Base-by-base conservation (phyloP, 257 asterid species). In the Echites panduratus region DNA sequence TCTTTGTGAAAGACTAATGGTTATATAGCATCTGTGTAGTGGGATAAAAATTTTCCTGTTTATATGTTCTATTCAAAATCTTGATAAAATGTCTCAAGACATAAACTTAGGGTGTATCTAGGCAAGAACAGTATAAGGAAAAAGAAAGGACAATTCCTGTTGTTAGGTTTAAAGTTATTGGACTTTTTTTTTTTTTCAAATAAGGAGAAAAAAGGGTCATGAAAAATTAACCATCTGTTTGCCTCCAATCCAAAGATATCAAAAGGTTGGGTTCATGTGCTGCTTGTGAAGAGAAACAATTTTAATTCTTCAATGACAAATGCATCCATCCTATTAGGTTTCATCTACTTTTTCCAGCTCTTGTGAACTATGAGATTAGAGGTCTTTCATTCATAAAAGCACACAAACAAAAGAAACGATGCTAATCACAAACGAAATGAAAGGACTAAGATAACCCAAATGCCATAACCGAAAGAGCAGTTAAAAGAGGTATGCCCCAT, bases 241-340 rank as follows among this genome's bases (percentile, higher is more conserved):
- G 56, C 56, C 56, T 16, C 56, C 16, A 2, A 14, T 32, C 38
- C 4, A 2, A 14, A 49, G 56, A 24, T 57, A 22, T 57, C 38
- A 57, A 24, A 9, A 57, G 35, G 10, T 14, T 16, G 67, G 22
- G 67, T 64, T 64, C 69, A 64, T 38, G 49, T 38, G 69, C 9
- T 64, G 45, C 69, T 41, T 22, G 69, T 64, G 69, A 41, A 19
- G 7, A 64, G 47, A 38, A 61, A 35, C 49, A 38, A 35, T 17
- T 64, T 64, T 20, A 64, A 64, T 64, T 64, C 67, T 62, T 11
- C 57, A 67, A 2, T 12, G 53, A 26, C 54, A 67, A 45, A 48
- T 44, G 71, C 57, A 22, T 22, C 57, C 11, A 44, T 48, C 41
- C 35, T 12, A 19, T n/a, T 5, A 45, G 57, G 71, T 14, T 66